Evolutionary conservation across 371 early-diverging fungal species (phyloP), one percentile per base, ranked within the genome.

Genomic region (Mucor circinelloides): DNA sequence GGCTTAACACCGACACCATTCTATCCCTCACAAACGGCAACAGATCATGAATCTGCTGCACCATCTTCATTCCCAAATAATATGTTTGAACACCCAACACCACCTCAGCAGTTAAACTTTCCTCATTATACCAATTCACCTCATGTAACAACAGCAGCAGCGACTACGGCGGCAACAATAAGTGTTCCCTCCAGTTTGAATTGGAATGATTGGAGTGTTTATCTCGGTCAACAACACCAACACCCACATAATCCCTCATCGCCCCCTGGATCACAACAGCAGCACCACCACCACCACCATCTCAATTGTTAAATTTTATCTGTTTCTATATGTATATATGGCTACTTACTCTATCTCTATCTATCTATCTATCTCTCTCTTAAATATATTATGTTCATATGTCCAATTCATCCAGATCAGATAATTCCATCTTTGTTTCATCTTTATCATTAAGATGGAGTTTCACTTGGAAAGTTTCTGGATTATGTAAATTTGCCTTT

Each of bases 191-290:
- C 72, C 21, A 64, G 58, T 44, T 58, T 68, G 8, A 72, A 68
- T 23, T 72, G 72, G 72, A 58, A 19, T 21, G 72, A 72, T 34
- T 72, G 72, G 72, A 65, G 55, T 7, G 54, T 54, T 15, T 72
- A 72, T 55, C 42, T 72, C 28, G 64, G 61, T 21, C 72, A 66
- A 23, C 66, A 59, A 12, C 50, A 50, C 10, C 50, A 50, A 12
- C 50, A 50, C 12, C 50, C 17, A 44, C 44, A 50, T 23, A 50
- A 21, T 12, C 25, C 50, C 21, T 50, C 50, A 50, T 21, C 50
- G 0, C 21, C 50, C 19, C 17, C 44, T 19, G 44, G 23, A 25
- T 23, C 21, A 25, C 25, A 50, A 3, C 50, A 50, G 2, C n/a
- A 48, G 8, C 21, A 25, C 2, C 50, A 50, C 0, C 25, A 50